phyloP scores from a whole-genome alignment of 1,284 basidiomycete genomes.

The Schizophyllum amplum region DNA sequence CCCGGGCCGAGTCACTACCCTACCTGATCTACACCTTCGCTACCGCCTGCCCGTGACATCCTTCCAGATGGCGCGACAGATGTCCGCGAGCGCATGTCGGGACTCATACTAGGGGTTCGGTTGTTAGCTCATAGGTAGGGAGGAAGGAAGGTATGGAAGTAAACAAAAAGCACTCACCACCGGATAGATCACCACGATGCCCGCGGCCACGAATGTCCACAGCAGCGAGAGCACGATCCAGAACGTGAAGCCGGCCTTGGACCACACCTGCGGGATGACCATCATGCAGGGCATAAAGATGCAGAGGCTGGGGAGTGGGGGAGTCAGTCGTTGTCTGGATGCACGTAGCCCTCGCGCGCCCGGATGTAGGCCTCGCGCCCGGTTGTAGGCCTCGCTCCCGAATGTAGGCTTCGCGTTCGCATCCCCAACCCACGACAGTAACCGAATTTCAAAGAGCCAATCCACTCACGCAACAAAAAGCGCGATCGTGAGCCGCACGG shows the following conservation, averaged over 20 bases:
- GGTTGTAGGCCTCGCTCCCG: background rate
- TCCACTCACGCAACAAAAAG: constrained; percentile 9
- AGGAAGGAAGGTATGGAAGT: background rate
- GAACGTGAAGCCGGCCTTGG: constrained; percentile 13
- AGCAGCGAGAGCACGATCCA: constrained; percentile 11
- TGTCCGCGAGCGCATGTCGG: too few relatives aligned
- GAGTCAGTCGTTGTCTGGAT: too few relatives aligned
- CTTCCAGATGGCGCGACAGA: too few relatives aligned
- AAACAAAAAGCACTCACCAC: constrained; percentile 4
- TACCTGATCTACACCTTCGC: too few relatives aligned
- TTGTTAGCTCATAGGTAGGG: too few relatives aligned
- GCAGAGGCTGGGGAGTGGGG: too few relatives aligned
- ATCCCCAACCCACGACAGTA: too few relatives aligned
- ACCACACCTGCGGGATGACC: constrained; percentile 13
- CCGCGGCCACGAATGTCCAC: constrained; percentile 11
- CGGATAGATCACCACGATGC: constrained; percentile 10
- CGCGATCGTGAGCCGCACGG: constrained; percentile 12
- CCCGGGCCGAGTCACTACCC: too few relatives aligned
- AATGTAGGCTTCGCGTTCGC: too few relatives aligned
- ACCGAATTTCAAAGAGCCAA: too few relatives aligned
- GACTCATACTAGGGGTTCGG: too few relatives aligned
- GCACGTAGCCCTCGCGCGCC: background rate
- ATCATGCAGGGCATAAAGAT: constrained; percentile 9
- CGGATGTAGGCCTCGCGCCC: background rate
- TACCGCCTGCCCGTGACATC: too few relatives aligned